A percentile compares a stretch with the other conserved stretches of the same genome.
Conservation (phyloP, 148 eudicot genomes). For the Dysphania ambrosioides region DNA sequence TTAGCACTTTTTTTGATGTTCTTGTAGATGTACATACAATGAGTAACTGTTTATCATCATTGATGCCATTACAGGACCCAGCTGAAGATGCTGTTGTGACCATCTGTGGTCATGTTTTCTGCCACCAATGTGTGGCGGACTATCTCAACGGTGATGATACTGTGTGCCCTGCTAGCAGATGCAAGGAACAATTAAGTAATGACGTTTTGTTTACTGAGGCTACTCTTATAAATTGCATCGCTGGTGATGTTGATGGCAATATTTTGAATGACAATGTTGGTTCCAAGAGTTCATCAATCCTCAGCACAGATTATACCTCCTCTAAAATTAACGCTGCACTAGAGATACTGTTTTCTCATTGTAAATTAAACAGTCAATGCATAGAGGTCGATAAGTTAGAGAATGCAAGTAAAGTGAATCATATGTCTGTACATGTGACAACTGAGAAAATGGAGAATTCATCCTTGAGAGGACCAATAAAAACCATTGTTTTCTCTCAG, state of each 20-base stretch:
- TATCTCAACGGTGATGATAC: slow-evolving; percentile 73
- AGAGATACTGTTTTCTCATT: slow-evolving; percentile 58
- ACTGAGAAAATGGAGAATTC: slow-evolving; percentile 30
- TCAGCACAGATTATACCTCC: slow-evolving; percentile 58
- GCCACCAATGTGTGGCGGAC: slow-evolving; percentile 90
- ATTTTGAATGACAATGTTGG: slow-evolving; percentile 33
- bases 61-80: slow-evolving; percentile 62
- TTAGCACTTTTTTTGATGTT: background rate
- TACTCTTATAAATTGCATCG: slow-evolving; percentile 63
- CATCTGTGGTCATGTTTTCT: slow-evolving; percentile 87
- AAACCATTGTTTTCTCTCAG: slow-evolving; percentile 93
- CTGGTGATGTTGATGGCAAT: slow-evolving; percentile 48
- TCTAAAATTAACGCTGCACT: slow-evolving; percentile 76
- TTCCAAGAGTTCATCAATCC: slow-evolving; percentile 45
- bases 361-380: slow-evolving; percentile 37
- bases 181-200: slow-evolving; percentile 75
- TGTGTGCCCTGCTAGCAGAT: slow-evolving; percentile 69
- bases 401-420: slow-evolving; percentile 25
- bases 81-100: slow-evolving; percentile 94
- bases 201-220: slow-evolving; percentile 71
- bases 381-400: slow-evolving; percentile 38
- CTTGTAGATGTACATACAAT: background rate
- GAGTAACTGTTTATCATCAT: slow-evolving; percentile 14
- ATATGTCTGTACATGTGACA: slow-evolving; percentile 23
- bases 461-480: slow-evolving; percentile 43